Conservation (phyloP, 441 rosid species). For the Populus tomentosa region DNA sequence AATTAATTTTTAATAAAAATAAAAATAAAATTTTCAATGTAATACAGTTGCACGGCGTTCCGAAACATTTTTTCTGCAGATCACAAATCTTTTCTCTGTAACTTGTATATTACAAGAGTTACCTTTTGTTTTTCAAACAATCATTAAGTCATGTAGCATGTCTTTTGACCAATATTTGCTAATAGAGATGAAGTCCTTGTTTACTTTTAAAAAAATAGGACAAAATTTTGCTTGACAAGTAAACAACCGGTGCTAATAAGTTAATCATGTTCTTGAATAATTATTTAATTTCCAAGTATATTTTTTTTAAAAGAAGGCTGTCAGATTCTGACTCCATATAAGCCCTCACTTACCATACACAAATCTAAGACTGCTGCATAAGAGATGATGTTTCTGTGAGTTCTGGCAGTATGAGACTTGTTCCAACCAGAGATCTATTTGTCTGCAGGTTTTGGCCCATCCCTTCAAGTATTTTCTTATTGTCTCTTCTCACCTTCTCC, state of each 20-base stretch:
- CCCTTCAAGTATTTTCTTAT: not conserved
- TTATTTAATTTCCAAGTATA: too few species aligned
- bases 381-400: not conserved
- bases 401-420: not conserved
- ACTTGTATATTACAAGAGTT: too few species aligned
- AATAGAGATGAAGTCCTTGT: not conserved
- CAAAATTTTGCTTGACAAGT: not conserved
- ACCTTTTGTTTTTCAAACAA: too few species aligned
- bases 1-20: too few species aligned
- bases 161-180: not conserved
- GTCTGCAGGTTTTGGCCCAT: slow-evolving; percentile 30
- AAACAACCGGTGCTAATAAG: not conserved
- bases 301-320: not conserved
- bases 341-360: not conserved
- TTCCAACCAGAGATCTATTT: slow-evolving; percentile 5
- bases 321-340: not conserved
- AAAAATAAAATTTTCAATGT: too few species aligned
- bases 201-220: not conserved
- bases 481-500: slow-evolving; percentile 27
- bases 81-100: too few species aligned
- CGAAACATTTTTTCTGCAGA: too few species aligned
- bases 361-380: not conserved
- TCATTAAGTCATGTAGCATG: too few species aligned
- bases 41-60: too few species aligned
- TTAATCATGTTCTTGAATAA: not conserved